Conservation (phyloP, 176 grass and related monocot species). For the Phoenix roebelenii region DNA sequence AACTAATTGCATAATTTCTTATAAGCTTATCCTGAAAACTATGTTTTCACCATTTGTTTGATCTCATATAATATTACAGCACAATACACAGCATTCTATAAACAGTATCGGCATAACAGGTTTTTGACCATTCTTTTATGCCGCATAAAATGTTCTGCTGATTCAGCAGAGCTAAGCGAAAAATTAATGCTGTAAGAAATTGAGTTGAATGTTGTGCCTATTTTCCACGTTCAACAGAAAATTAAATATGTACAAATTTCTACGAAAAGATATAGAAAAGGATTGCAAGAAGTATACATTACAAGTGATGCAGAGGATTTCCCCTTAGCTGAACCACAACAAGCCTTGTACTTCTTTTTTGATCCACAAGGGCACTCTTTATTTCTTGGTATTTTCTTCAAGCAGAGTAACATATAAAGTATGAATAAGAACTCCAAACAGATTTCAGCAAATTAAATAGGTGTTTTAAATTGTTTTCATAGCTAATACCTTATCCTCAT, state of each 20-base stretch:
- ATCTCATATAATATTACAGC: too few relatives aligned
- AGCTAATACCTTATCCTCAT: slow-evolving; percentile 36
- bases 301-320: slow-evolving; percentile 29
- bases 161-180: too few relatives aligned
- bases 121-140: too few relatives aligned
- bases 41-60: too few relatives aligned
- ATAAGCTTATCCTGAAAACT: too few relatives aligned
- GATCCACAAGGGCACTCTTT: slow-evolving; percentile 56
- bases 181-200: too few relatives aligned
- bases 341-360: slow-evolving; percentile 38
- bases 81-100: too few relatives aligned
- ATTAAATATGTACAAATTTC: not conserved
- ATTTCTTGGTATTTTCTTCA: slow-evolving; percentile 26
- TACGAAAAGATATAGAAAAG: not conserved
- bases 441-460: not conserved
- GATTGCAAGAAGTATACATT: slow-evolving; percentile 20
- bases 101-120: too few relatives aligned
- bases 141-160: too few relatives aligned
- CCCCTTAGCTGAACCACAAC: slow-evolving; percentile 28
- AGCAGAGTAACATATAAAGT: not conserved
- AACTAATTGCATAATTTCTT: too few relatives aligned
- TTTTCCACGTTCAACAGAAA: not conserved
- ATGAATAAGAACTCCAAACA: not conserved
- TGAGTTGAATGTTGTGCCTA: too few relatives aligned
- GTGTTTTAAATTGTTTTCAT: not conserved